Evolutionary conservation across 2,329 filamentous ascomycete species (phyloP), one percentile per base, ranked within the genome.

Genomic region (Spiromastix sp.): DNA sequence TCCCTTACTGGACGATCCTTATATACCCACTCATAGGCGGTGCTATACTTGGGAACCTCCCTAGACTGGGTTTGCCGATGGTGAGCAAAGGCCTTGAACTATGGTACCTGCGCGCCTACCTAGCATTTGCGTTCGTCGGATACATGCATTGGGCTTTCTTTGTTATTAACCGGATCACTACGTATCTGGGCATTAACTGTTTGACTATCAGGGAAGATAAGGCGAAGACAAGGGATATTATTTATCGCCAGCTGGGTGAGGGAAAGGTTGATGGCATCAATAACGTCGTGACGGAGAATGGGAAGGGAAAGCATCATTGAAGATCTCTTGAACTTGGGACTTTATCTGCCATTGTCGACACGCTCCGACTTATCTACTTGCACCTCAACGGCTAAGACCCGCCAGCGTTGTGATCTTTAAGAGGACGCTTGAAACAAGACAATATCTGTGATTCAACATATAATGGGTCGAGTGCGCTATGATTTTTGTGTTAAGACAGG

Each of bases 1-100:
- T 96, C 63, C 91, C 91, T 1, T 93, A 84, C 71, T 96, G 87
- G 86, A 96, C 91, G 8, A 73, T 91, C 32, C 83, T 96, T 73
- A 71, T 96, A 24, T 77, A 74, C 21, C 91, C 91, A 5, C 77
- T 98, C 25, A 72, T 95, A 31, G 82, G 83, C 33, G 91, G 91
- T 35, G 87, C 86, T 5, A 51, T 89, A 2, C 64, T 96, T 26
- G 80, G 75, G 15, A 95, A 96, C 61, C 64, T 94, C 37, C 89
- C 89, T 4, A 71, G 74, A 30, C 55, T 95, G 28, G 85, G 85
- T 1, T 63, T 91, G 11, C 68, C 77, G 2, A 66, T 75, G 11
- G 61, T 93, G 34, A 77, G 73, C 34, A 70, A 80, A 2, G 58
- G 63, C 24, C 48, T 77, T 5, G 91, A 96, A 61, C 63, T 86